Evolutionary conservation across 2,329 filamentous ascomycete species (phyloP).

Genomic region (Dactylellina haptotyla): DNA sequence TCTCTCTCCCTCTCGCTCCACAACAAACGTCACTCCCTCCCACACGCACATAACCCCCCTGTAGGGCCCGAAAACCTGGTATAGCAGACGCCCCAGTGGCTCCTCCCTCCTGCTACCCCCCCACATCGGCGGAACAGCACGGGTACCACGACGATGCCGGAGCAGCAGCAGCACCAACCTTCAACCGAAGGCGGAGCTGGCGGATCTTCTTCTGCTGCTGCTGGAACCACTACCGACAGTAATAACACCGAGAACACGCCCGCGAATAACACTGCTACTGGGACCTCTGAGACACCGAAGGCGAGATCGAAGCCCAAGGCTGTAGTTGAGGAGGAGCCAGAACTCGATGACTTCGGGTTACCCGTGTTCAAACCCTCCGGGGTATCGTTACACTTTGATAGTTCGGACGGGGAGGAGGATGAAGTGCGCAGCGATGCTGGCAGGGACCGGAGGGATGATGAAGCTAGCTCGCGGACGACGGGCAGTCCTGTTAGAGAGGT

Average conservation of each 20-base stretch:
- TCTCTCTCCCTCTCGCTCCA: background rate
- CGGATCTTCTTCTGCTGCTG: constrained; percentile 3
- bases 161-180: constrained; percentile 27
- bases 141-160: constrained; percentile 43
- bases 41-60: too few species aligned
- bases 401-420: constrained; percentile 46
- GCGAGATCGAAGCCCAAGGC: background rate
- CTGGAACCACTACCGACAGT: constrained; percentile 54
- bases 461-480: constrained; percentile 46
- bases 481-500: constrained; percentile 45
- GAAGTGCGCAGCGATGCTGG: constrained; percentile 21
- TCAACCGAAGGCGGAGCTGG: background rate
- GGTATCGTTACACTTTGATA: constrained; percentile 36
- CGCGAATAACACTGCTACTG: constrained; percentile 37
- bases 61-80: background rate
- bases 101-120: too few species aligned
- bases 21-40: too few species aligned
- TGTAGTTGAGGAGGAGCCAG: constrained; percentile 16
- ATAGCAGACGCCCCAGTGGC: too few species aligned
- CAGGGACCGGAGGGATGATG: constrained; percentile 29
- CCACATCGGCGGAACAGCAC: constrained; percentile 3
- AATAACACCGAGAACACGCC: constrained; percentile 60
- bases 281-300: background rate
- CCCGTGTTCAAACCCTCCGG: constrained; percentile 37
- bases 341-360: constrained; percentile 47